Evolutionary conservation across 1,284 basidiomycete genomes (phyloP), one percentile per base, ranked within the genome.

Genomic region (Phlebopus sp.): DNA sequence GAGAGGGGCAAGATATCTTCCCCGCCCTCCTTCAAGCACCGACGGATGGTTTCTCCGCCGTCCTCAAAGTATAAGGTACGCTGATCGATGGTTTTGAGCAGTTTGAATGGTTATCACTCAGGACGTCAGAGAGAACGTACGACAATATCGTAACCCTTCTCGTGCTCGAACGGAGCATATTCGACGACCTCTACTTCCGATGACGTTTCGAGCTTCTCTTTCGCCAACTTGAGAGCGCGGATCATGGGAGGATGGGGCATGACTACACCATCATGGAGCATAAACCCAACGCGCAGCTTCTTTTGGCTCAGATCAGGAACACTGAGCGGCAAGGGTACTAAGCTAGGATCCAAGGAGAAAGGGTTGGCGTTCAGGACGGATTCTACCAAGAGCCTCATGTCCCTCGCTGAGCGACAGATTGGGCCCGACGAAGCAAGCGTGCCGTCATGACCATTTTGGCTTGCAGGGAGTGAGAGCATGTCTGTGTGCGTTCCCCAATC

Each of bases 231-330:
- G 42, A 78, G 45, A 7, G 75, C 77, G 6, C 73, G 64, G 21
- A 60, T 51, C 44, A 75, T 61, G 0, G 77, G 76, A n/a, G 77
- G 73, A 21, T 73, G 71, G 4, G 79, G 76, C 13, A 61, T 53
- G 4, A 75, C 73, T 5, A 72, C 63, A 2, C 70, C 74, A 46
- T 81, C 76, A 53, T 76, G 66, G 56, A 60, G 59, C 63, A 78
- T 66, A 29, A 81, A 59, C 8, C 71, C 75, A 45, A 79, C 66
- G 18, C 69, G 70, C 17, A 78, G 60, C 49, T 64, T 64, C 42
- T 42, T 60, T 31, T 57, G 48, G 15, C 42, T 60, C 25, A 55
- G 47, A 36, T 51, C 46, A 38, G 53, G 59, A 31, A 55, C 45
- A 45, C 37, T 34, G 60, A 76, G 74, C 1, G 72, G 68, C 17